Base-by-base conservation (phyloP, 1,139 yeast genomes). In the Citeromyces siamensis region DNA sequence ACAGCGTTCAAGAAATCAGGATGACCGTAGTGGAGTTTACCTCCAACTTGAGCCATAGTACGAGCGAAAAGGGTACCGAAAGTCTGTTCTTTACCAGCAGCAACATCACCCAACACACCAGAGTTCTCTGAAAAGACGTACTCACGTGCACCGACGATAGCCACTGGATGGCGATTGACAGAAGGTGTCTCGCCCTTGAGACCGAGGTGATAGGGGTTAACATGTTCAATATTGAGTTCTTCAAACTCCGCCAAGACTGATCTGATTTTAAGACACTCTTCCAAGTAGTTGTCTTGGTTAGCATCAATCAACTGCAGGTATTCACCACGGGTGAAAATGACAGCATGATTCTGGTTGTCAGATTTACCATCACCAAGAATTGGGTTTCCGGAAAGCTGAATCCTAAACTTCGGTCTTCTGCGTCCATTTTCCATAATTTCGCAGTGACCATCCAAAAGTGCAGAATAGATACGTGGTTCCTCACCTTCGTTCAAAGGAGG, bases 71-170 rank as follows among this genome's bases (percentile, higher is more conserved):
- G 68, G 9, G 98, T 90, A 78, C 98, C 98, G 58, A 90, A 90
- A 49, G 98, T 90, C 64, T 90, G 98, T 73, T 90, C 98, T 68
- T 90, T 90, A 75, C 97, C 98, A 48, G 98, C 98, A 52, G 98
- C 98, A 60, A 90, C 94, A 64, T 90, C 98, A 79, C 98, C 98
- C 50, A 90, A 73, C 53, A 90, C 84, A 81, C 98, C 98, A 48
- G 95, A 82, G 68, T 88, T 90, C 64, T 90, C 98, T 44, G 96
- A 85, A 82, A 90, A 90, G 66, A 90, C 90, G 65, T 90, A 90
- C 66, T 90, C 98, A 70, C 98, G 82, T 40, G 98, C 97, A 77
- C 98, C 98, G 52, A 90, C 85, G 58, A 90, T 88, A 41, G 98
- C 98, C 52, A 90, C 98, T 23, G 98, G 98, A 52, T 75, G 73